Evolutionary conservation across 2,329 filamentous ascomycete genomes (phyloP), one percentile per base, ranked within the genome.

Genomic region (Aspergillus viridinutans): DNA sequence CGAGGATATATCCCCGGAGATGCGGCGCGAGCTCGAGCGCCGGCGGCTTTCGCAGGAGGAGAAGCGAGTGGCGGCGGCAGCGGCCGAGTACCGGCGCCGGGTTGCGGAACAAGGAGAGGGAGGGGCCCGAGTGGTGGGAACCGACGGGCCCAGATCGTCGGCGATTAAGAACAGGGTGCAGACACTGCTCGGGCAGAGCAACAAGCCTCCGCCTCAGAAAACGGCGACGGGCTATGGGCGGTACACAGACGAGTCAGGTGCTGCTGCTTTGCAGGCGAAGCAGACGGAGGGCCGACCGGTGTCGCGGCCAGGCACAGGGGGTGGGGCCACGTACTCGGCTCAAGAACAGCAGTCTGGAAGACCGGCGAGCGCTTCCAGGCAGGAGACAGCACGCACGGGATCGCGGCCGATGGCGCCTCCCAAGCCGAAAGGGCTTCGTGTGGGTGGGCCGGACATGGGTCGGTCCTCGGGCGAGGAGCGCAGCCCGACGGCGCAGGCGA

Each of bases 151-250:
- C 76, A 68, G 84, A 80, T 91, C 92, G 20, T 84, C 86, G n/a
- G 90, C 88, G 26, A 99, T 99, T 65, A 92, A 97, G 71, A 92
- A 90, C 69, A 88, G 93, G 61, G 90, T 99, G 54, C 90, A 95
- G 76, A 90, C 85, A 51, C 79, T 97, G 51, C 78, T 99, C 17
- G 66, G 87, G 59, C 92, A 97, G 67, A 90, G 88, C 43, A 85
- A 85, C 65, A 85, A 81, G 62, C 80, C 85, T 4, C 75, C 84
- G 12, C 76, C 80, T 0, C 76, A 78, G 14, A 85, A 87, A 63
- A 96, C 91, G 0, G 92, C 92, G 0, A 87, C 92, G 61, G 93
- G 93, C 0, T 97, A 97, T 70, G 94, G 94, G 7, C 87, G 87
- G 58, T 97, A 90, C 72, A 92, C 92, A 21, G 89, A 87, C 61